Evolutionary conservation across 2,329 filamentous ascomycete species (phyloP).

Genomic region (Cladosporium sp.): DNA sequence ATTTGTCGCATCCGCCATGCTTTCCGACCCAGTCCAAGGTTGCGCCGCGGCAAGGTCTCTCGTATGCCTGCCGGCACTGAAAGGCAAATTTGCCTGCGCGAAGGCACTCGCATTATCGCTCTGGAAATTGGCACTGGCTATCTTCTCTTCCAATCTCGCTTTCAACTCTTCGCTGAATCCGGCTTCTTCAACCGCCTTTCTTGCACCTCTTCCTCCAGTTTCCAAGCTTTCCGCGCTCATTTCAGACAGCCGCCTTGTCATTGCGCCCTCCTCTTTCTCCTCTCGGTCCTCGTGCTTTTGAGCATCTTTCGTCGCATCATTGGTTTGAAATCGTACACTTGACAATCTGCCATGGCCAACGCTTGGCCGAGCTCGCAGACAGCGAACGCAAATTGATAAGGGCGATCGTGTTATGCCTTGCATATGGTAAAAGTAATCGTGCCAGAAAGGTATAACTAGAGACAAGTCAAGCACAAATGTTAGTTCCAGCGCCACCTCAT

Average conservation of each 20-base stretch:
- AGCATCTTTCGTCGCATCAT: constrained; percentile 14
- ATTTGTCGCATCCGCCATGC: constrained; percentile 66
- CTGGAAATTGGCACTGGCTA: constrained; percentile 52
- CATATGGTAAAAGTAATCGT: constrained; percentile 24
- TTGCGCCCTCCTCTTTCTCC: constrained; percentile 46
- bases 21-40: constrained; percentile 76
- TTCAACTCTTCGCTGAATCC: constrained; percentile 60
- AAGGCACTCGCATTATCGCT: constrained; percentile 51
- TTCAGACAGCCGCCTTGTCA: constrained; percentile 53
- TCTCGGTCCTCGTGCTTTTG: neutral
- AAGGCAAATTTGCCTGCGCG: constrained; percentile 50
- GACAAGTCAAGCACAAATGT: too few relatives aligned
- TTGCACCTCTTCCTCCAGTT: constrained; percentile 50
- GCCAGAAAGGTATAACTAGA: too few relatives aligned
- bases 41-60: constrained; percentile 61
- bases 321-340: constrained; percentile 7
- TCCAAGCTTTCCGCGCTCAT: constrained; percentile 58
- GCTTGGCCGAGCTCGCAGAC: constrained; percentile 31
- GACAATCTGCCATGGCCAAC: constrained; percentile 11
- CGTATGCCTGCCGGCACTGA: constrained; percentile 63
- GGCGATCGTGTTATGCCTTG: constrained; percentile 17
- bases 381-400: constrained; percentile 35
- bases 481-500: too few relatives aligned
- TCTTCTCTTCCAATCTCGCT: constrained; percentile 53
- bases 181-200: constrained; percentile 55